These are phyloP conservation scores for Otatea glauca DNA, from an alignment of 176 grass and related monocot genomes.

Conservation along the genomic window DNA sequence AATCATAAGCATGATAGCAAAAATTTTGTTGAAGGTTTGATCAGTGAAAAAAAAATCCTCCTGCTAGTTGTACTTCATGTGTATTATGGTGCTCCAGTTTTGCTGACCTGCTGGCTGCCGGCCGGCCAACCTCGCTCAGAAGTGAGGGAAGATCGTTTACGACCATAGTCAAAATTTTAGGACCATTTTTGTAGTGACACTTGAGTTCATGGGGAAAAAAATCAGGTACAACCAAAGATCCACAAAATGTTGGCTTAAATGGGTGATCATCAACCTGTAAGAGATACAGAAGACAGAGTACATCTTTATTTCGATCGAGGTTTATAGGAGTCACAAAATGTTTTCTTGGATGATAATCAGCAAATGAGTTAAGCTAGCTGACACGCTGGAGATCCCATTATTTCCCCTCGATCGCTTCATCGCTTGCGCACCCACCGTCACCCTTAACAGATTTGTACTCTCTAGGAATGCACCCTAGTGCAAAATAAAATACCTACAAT, in stretches of 20 bases:
- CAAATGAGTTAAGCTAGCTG: neutral
- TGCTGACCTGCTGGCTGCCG: neutral
- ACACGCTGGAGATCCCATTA: neutral
- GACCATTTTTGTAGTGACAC: neutral
- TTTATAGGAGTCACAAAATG: neutral
- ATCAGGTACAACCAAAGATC: neutral
- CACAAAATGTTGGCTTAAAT: neutral
- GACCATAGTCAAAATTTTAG: neutral
- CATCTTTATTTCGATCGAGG: conserved; percentile 9
- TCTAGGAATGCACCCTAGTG: neutral
- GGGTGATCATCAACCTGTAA: neutral
- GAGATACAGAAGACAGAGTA: neutral
- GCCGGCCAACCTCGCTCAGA: neutral
- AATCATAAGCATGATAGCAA: neutral
- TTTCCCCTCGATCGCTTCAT: neutral
- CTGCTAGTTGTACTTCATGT: neutral
- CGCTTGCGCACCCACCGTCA: neutral
- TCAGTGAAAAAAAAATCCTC: neutral
- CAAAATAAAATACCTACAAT: neutral
- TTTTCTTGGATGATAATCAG: neutral
- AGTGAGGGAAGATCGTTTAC: neutral
- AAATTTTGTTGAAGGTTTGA: neutral
- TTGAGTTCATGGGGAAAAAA: neutral
- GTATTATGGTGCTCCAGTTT: neutral
- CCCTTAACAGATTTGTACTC: too few species aligned